Base-by-base conservation (phyloP, 1,284 basidiomycete genomes). In the Rhodotorula sp. region DNA sequence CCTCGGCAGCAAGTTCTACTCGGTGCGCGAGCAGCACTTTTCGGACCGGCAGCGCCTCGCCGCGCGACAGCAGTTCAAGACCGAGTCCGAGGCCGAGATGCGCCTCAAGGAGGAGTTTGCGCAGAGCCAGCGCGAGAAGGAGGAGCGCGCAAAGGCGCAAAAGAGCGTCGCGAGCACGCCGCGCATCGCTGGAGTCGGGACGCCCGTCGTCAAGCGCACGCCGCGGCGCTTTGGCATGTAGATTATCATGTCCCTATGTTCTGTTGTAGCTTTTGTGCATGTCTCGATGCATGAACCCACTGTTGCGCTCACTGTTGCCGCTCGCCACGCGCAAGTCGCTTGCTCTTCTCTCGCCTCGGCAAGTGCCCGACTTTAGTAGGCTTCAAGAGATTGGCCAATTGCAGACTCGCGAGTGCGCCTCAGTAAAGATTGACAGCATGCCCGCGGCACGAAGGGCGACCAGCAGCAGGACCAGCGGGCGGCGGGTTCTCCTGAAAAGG, bases 31-130 rank as follows among this genome's bases (percentile, higher is more conserved):
- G 44, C 79, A 95, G 85, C 92, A 92, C 84, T 96, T 97, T 80
- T 92, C 93, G 80, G 90, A 92, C 74, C 68, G 84, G 61, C 80
- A 82, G 50, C 84, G 90, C 48, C 88, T 90, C 12, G 87, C 87
- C 76, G 88, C 90, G 23, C 91, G 93, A 79, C 87, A 90, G 55
- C 69, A 72, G 25, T 75, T 75, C 68, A 56, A 60, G 49, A 64
- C 66, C 50, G 70, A 74, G 56, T 70, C 67, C 45, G 70, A 76
- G 27, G 70, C 69, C 62, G 74, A 76, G 64, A 76, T 76, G 76
- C 56, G 64, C 16, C 70, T 74, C 57, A 74, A 73, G 57, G 71
- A 72, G 25, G 69, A 76, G 60, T 76, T 74, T 25, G 70, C 66
- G 52, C 66, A 63, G 25, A 70, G 64, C 14, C 54, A 74, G 56